Percentiles rank a stretch among this genome's conserved stretches.
These are phyloP conservation scores for Phanerochaete carnosa DNA, from an alignment of 768 basidiomycete genomes.

Conservation along the genomic window DNA sequence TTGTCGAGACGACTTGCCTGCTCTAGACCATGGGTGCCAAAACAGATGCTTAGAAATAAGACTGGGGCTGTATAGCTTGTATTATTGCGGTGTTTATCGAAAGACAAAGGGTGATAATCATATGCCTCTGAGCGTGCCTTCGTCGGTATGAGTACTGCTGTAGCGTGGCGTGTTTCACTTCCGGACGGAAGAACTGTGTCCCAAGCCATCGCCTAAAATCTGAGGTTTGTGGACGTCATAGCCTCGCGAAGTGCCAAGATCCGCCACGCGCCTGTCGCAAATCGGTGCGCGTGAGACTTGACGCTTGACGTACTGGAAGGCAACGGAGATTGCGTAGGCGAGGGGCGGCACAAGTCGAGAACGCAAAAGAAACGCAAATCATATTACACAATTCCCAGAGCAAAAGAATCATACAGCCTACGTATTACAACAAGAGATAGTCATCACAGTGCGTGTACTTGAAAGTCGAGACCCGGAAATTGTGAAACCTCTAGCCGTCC, in stretches of 20 bases:
- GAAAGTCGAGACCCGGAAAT: neutral
- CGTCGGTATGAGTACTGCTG: too few relatives aligned
- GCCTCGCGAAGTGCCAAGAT: neutral
- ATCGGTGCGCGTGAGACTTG: neutral
- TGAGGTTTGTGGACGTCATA: neutral
- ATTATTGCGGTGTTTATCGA: constrained; percentile 7
- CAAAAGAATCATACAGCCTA: neutral
- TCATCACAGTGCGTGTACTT: neutral
- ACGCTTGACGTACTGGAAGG: too few relatives aligned
- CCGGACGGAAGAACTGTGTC: neutral
- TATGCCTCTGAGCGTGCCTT: neutral
- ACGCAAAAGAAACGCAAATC: too few relatives aligned
- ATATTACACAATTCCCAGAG: neutral
- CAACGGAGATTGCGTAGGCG: too few relatives aligned
- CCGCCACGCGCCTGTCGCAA: neutral
- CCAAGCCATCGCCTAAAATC: neutral
- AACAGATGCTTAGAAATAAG: neutral
- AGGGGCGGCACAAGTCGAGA: too few relatives aligned
- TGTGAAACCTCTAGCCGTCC: neutral
- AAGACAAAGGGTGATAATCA: neutral
- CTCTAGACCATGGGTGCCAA: neutral
- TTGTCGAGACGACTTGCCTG: constrained; percentile 83
- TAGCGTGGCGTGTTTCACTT: too few relatives aligned
- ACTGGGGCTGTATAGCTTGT: neutral
- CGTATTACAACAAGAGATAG: neutral